Evolutionary conservation across 495 filamentous ascomycete genomes (phyloP), one percentile per base, ranked within the genome.

Genomic region (Penicillium cosmopolitanum): DNA sequence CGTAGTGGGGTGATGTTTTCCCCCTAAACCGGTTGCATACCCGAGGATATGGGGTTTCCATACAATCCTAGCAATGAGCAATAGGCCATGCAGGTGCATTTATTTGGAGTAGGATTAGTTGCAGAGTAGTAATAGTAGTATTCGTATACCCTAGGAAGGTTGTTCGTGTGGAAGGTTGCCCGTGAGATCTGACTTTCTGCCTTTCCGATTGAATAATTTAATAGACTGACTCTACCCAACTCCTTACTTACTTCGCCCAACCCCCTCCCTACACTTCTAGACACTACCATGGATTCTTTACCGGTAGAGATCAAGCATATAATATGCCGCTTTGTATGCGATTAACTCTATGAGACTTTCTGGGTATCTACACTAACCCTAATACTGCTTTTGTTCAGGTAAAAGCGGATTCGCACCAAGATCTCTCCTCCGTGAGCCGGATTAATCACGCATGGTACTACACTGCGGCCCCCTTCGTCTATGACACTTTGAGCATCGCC

Each of bases 401-500:
- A 1, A 48, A 48, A 48, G 46, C 46, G n/a, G 46, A 48, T 48
- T 48, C 46, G 10, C 21, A n/a, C 15, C 3, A 48, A 15, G 46
- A 48, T 48, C 46, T 48, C 11, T 48, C 46, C 5, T 48, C 19
- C 21, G 46, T 48, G 46, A 48, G 46, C 23, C 46, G 46, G 23
- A 28, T 48, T 4, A 48, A 48, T 28, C 46, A 48, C 23, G 46
- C 46, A 28, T 48, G 46, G 46, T 48, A 48, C 21, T 13, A 48
- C n/a, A 48, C 46, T 25, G 46, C 46, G 10, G 46, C 46, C 46
- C 46, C 46, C 6, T 48, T 48, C 46, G 46, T 48, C 46, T 48
- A 48, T 28, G 46, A 48, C 2, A 48, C 46, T 23, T 48, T 48
- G 21, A 48, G 46, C 11, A 48, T 48, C 10, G 46, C 19, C 46